phyloP scores from a whole-genome alignment of 129 eudicot genomes.

The Arctium minus region DNA sequence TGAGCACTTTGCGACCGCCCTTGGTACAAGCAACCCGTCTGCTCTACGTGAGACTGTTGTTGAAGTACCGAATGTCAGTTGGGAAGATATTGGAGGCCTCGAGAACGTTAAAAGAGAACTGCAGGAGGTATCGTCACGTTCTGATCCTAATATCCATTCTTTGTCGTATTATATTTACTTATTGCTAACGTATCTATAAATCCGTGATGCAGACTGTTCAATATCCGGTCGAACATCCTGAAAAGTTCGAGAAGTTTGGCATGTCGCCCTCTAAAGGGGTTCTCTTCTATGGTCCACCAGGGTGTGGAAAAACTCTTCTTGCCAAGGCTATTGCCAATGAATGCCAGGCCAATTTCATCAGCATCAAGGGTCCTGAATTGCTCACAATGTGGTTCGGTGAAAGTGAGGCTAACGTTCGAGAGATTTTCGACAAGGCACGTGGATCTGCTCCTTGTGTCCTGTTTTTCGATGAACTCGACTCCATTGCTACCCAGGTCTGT shows the following conservation, averaged over 20 bases:
- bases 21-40: slow-evolving; percentile 95
- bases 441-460: slow-evolving; percentile 95
- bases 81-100: slow-evolving; percentile 98
- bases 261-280: slow-evolving; percentile 99
- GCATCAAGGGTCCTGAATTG: slow-evolving; percentile 90
- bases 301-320: slow-evolving; percentile 90
- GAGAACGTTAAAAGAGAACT: slow-evolving; percentile 95
- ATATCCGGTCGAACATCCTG: slow-evolving; percentile 99
- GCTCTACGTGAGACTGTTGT: slow-evolving; percentile 95
- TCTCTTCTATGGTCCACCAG: slow-evolving; percentile 96
- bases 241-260: slow-evolving; percentile 92
- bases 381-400: slow-evolving; percentile 99
- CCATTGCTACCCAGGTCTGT: slow-evolving; percentile 93
- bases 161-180: not conserved
- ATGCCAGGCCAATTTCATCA: slow-evolving; percentile 92
- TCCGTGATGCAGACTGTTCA: slow-evolving; percentile 68
- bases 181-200: not conserved
- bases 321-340: slow-evolving; percentile 98
- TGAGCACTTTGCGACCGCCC: slow-evolving; percentile 88
- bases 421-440: slow-evolving; percentile 95
- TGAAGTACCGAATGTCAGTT: slow-evolving; percentile 85
- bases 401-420: slow-evolving; percentile 94
- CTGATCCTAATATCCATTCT: not conserved
- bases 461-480: slow-evolving; percentile 89
- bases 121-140: slow-evolving; percentile 58